Evolutionary conservation across 495 filamentous ascomycete genomes (phyloP).

Genomic region (Stereocaulon alpinum): DNA sequence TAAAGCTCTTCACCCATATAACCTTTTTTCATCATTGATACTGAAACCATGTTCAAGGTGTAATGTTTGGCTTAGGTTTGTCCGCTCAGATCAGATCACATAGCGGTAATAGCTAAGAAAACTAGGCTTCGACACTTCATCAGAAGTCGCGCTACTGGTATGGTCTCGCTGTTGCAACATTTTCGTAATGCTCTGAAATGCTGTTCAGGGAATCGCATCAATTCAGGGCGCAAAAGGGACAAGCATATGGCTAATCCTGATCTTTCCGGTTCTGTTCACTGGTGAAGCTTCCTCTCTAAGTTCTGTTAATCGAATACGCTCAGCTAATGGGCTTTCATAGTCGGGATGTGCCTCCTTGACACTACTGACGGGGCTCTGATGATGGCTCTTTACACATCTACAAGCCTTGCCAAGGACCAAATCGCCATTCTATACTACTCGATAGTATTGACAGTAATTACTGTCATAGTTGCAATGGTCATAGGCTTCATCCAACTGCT

Average conservation of each 20-base stretch:
- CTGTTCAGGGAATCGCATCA: constrained; percentile 58
- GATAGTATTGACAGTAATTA: constrained; percentile 76
- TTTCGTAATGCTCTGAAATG: not conserved
- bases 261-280: constrained; percentile 87
- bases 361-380: constrained; percentile 88
- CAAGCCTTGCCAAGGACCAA: constrained; percentile 58
- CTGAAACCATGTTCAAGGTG: constrained; percentile 33
- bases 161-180: not conserved
- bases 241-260: constrained; percentile 85
- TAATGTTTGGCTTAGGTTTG: constrained; percentile 75
- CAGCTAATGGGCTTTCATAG: constrained; percentile 26
- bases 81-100: not conserved
- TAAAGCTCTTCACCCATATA: not conserved
- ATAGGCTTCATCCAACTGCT: constrained; percentile 82
- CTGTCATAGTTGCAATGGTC: constrained; percentile 74
- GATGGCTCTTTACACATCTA: constrained; percentile 84
- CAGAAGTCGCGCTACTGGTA: constrained; percentile 73
- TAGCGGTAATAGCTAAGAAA: not conserved
- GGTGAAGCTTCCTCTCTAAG: constrained; percentile 35
- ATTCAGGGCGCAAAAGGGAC: constrained; percentile 78
- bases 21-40: no score
- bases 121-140: constrained; percentile 73
- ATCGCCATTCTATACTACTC: constrained; percentile 92
- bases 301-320: not conserved
- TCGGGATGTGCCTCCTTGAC: constrained; percentile 85